phyloP scores from a whole-genome alignment of 2,329 filamentous ascomycete genomes.

The Cryphonectria parasitica region DNA sequence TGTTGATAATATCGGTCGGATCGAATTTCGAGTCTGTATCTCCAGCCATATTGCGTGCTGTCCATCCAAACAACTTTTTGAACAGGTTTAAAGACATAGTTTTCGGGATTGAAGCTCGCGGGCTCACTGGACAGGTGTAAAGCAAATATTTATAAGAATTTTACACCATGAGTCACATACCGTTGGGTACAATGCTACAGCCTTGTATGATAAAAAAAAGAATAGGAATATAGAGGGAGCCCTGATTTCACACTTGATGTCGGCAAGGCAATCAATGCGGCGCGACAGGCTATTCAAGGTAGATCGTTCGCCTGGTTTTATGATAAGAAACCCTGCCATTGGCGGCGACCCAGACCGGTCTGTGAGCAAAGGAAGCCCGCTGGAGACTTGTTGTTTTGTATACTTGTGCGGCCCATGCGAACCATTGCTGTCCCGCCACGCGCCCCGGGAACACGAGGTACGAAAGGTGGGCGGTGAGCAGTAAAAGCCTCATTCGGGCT shows the following conservation, averaged over 20 bases:
- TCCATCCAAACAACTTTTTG: neutral
- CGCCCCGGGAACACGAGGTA: too few species aligned
- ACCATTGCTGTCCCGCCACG: too few species aligned
- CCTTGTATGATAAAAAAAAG: neutral
- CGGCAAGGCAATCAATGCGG: neutral
- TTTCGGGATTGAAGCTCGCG: neutral
- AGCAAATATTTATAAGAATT: neutral
- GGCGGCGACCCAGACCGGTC: neutral
- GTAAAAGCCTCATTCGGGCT: neutral
- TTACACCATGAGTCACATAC: neutral
- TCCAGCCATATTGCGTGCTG: neutral
- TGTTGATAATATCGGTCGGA: neutral
- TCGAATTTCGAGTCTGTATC: neutral
- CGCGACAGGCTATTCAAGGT: neutral
- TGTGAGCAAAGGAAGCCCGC: neutral
- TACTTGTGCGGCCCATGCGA: too few species aligned
- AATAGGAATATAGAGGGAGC: neutral
- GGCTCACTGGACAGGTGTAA: neutral
- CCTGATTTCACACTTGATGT: neutral
- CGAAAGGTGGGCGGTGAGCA: neutral
- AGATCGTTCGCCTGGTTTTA: neutral
- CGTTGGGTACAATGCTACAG: neutral
- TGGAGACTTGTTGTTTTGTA: too few species aligned
- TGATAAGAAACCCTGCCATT: neutral
- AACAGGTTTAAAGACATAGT: neutral